Evolutionary conservation across 768 basidiomycete species (phyloP), one percentile per base, ranked within the genome.

Genomic region (Boletus tomentosulus): DNA sequence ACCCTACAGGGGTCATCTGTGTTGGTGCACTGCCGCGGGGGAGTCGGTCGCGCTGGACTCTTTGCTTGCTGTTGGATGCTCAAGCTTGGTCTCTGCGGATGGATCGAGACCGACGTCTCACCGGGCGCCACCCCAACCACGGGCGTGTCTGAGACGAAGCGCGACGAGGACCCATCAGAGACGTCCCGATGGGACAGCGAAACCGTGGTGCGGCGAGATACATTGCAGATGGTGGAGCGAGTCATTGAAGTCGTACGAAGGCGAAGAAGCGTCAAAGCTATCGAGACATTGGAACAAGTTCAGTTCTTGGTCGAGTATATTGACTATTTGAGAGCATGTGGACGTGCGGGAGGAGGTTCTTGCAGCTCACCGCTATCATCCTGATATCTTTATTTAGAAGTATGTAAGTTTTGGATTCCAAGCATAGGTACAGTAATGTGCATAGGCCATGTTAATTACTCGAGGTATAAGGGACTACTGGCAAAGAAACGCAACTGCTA

Each of bases 221-320:
- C 85, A 13, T 63, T 96, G 54, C 74, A 78, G 35, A 77, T 91
- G 43, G 85, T 92, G 9, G 85, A 89, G 64, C 78, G 80, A 25
- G 84, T 81, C 2, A 89, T 98, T 50, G 71, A 75, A 6, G 79
- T 92, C 52, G 81, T 94, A 8, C 73, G 95, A 46, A 73, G 80
- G 57, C 73, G 93, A 57, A 74, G 95, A 56, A 93, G 92, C 60
- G 70, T 86, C 53, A 98, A 98, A 67, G 93, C 94, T 2, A 82
- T 98, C 38, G 96, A 98, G 68, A 96, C 92, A 3, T 86, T 89
- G 66, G 92, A 97, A 66, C 95, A 98, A 70, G 96, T 96, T 15
- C 73, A 77, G 58, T 93, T 94, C 63, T 70, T 94, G 46, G 81
- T 86, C 0, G 86, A 90, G 30, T 94, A 82, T 67, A 82, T 91